These are phyloP conservation scores for Globisporangium okanoganense DNA, from an alignment of 352 stramenopile species.

Conservation along the genomic window DNA sequence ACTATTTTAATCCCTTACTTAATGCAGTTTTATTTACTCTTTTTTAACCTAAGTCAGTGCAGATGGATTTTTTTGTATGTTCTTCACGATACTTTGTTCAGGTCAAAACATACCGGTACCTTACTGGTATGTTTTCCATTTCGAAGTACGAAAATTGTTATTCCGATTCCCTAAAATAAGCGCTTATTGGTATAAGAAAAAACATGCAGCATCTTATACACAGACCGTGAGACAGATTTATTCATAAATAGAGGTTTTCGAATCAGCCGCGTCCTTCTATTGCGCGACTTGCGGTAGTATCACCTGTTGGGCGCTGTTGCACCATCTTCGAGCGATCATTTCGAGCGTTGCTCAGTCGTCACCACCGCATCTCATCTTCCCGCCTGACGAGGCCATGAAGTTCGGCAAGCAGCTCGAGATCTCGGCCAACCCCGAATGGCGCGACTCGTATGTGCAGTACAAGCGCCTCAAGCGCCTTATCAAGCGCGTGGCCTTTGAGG, in stretches of 20 bases:
- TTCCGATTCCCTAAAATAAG: too few species aligned
- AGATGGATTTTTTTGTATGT: too few species aligned
- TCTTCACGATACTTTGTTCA: too few species aligned
- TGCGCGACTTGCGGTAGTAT: not conserved
- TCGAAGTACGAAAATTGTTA: too few species aligned
- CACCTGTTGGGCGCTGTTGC: not conserved
- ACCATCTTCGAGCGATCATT: not conserved
- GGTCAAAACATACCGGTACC: too few species aligned
- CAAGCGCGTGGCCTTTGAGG: conserved; percentile 87
- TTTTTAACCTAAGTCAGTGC: too few species aligned
- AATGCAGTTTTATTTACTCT: too few species aligned
- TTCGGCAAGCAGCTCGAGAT: conserved; percentile 93
- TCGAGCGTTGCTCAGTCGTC: not conserved
- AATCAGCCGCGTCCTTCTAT: not conserved
- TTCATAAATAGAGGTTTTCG: not conserved
- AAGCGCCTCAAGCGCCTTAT: conserved; percentile 90
- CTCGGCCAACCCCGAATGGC: conserved; percentile 84
- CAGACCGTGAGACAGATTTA: not conserved
- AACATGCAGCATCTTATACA: too few species aligned
- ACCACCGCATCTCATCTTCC: not conserved
- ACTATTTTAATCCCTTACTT: too few species aligned
- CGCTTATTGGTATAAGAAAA: too few species aligned
- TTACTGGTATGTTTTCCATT: too few species aligned
- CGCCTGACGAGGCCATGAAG: conserved; percentile 64
- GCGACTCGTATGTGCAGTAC: conserved; percentile 90